These are phyloP conservation scores for Podaxis sp. DNA, from an alignment of 768 basidiomycete species.

Conservation along the genomic window DNA sequence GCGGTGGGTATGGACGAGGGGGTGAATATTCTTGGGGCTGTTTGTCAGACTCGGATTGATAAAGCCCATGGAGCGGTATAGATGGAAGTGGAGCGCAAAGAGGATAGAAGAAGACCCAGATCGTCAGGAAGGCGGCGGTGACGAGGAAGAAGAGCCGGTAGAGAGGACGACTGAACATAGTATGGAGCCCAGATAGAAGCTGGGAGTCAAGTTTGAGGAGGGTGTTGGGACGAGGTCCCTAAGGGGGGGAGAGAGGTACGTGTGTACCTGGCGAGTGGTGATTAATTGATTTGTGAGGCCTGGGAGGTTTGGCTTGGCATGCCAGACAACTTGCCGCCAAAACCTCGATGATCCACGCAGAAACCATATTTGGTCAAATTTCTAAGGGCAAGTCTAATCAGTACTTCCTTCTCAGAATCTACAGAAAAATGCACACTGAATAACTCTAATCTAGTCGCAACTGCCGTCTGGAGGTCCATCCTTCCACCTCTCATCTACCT, in stretches of 20 bases:
- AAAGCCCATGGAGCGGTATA: neutral
- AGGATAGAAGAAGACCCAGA: constrained; percentile 10
- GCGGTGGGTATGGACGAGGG: constrained; percentile 5
- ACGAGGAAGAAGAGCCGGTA: constrained; percentile 4
- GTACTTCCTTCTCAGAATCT: neutral
- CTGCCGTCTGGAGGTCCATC: constrained; percentile 86
- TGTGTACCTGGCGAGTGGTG: neutral
- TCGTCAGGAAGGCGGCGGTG: neutral
- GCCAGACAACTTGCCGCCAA: neutral
- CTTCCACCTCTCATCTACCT: constrained; percentile 86
- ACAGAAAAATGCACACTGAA: neutral
- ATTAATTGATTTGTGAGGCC: neutral
- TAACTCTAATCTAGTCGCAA: constrained; percentile 57
- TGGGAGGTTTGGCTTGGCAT: neutral
- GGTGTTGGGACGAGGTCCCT: neutral
- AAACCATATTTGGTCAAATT: neutral
- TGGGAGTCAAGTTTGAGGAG: constrained; percentile 2
- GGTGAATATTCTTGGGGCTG: neutral
- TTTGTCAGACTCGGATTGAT: neutral
- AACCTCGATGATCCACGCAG: too few species aligned
- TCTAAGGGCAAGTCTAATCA: neutral
- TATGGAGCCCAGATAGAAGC: neutral
- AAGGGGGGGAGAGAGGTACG: neutral
- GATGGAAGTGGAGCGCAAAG: neutral
- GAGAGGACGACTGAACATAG: constrained; percentile 2